Evolutionary conservation across 2,329 filamentous ascomycete genomes (phyloP).

Genomic region (Myrmaecium sp.): DNA sequence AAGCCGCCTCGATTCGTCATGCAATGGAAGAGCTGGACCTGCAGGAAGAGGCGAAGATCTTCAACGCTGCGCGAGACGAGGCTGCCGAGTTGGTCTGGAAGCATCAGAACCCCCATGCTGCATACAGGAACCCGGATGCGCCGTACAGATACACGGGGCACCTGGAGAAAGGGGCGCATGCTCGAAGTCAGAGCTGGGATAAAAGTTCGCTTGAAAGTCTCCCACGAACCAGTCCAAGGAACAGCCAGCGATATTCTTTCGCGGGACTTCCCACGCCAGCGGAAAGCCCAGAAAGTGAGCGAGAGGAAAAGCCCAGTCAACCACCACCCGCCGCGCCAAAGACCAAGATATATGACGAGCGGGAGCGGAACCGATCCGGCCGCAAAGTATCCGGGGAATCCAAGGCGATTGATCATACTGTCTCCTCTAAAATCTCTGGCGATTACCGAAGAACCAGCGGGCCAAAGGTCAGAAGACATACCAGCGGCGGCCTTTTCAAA

Average conservation of each 20-base stretch:
- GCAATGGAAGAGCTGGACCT: conserved; percentile 61
- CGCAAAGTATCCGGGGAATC: conserved; percentile 12
- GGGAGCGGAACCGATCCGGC: conserved; percentile 11
- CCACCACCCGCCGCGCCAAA: background rate
- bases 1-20: conserved; percentile 50
- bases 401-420: background rate
- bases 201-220: conserved; percentile 6
- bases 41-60: conserved; percentile 45
- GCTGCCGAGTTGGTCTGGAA: conserved; percentile 65
- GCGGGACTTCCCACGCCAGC: too few relatives aligned
- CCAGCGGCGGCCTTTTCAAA: conserved; percentile 52
- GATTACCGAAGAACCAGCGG: conserved; percentile 41
- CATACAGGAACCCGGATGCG: conserved; percentile 38
- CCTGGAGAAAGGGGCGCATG: conserved; percentile 54
- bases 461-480: conserved; percentile 49
- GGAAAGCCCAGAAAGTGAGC: too few relatives aligned
- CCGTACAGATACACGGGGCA: conserved; percentile 44
- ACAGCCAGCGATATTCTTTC: conserved; percentile 19
- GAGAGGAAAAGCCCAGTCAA: conserved; percentile 1
- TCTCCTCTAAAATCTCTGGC: conserved; percentile 3
- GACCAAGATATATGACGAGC: background rate
- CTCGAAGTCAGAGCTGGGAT: conserved; percentile 30
- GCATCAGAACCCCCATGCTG: conserved; percentile 52
- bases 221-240: conserved; percentile 16
- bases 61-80: conserved; percentile 56